phyloP scores from a whole-genome alignment of 805 yeast species.

The Kazachstania psychrophila region DNA sequence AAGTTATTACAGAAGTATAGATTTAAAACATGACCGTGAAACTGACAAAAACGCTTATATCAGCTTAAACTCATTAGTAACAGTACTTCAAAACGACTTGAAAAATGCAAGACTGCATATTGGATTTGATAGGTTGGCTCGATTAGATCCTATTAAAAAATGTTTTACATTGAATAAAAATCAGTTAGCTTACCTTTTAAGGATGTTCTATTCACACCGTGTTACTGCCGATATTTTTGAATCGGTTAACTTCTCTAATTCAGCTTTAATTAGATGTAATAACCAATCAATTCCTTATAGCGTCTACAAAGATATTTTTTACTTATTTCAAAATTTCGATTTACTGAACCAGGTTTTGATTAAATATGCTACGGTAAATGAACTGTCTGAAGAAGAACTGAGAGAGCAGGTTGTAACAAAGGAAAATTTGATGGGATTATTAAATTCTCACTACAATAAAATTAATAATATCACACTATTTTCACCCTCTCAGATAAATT shows the following conservation, averaged over 20 bases:
- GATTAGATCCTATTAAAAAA: constrained; percentile 22
- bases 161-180: constrained; percentile 29
- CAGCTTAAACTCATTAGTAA: constrained; percentile 33
- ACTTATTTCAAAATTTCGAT: constrained; percentile 34
- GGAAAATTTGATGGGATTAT: constrained; percentile 28
- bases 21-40: not conserved
- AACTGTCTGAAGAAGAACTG: constrained; percentile 23
- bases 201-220: constrained; percentile 32
- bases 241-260: constrained; percentile 28
- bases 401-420: constrained; percentile 30
- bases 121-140: constrained; percentile 27
- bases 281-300: constrained; percentile 30
- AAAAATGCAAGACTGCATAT: constrained; percentile 29
- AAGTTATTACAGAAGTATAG: not conserved
- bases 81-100: constrained; percentile 35
- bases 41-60: constrained; percentile 22
- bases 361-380: constrained; percentile 26
- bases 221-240: constrained; percentile 30
- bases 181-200: constrained; percentile 29
- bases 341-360: constrained; percentile 32
- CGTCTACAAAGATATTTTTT: constrained; percentile 33
- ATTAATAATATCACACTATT: constrained; percentile 34
- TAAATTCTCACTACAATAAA: constrained; percentile 33
- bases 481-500: constrained; percentile 34
- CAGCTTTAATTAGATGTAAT: constrained; percentile 20